phyloP scores from a whole-genome alignment of 306 rosid species.

The Castanea sativa region DNA sequence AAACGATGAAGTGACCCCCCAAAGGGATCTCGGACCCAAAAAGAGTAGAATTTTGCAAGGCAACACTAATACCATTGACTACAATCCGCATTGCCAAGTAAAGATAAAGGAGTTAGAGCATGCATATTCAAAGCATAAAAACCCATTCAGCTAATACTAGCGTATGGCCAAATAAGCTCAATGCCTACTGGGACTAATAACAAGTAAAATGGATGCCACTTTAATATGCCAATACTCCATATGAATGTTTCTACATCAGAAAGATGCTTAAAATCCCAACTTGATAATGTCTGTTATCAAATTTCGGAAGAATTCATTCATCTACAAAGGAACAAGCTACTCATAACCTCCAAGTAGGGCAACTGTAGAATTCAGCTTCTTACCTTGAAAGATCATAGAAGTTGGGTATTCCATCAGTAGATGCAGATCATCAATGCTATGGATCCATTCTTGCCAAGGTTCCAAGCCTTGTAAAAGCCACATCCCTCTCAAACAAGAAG shows the following conservation, averaged over 20 bases:
- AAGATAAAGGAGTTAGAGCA: neutral
- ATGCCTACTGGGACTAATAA: neutral
- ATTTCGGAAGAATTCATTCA: neutral
- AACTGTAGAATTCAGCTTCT: slow-evolving; percentile 5
- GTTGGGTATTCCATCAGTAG: neutral
- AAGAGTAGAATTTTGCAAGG: neutral
- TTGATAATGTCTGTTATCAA: neutral
- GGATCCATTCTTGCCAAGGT: slow-evolving; percentile 7
- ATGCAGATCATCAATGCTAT: slow-evolving; percentile 2
- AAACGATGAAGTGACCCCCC: neutral
- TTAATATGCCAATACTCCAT: neutral
- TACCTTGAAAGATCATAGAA: neutral
- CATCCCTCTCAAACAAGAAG: neutral
- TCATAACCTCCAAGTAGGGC: neutral
- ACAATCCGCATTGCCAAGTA: neutral
- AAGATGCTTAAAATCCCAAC: neutral
- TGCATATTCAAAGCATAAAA: neutral
- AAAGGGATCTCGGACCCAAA: neutral
- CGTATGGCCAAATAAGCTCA: neutral
- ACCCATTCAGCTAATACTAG: neutral
- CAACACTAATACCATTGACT: neutral
- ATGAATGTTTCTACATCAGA: neutral
- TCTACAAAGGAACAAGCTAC: neutral
- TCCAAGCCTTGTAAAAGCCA: slow-evolving; percentile 1
- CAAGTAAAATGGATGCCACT: neutral